phyloP scores from a whole-genome alignment of 1,284 basidiomycete genomes.

The Rhodotorula sp. region DNA sequence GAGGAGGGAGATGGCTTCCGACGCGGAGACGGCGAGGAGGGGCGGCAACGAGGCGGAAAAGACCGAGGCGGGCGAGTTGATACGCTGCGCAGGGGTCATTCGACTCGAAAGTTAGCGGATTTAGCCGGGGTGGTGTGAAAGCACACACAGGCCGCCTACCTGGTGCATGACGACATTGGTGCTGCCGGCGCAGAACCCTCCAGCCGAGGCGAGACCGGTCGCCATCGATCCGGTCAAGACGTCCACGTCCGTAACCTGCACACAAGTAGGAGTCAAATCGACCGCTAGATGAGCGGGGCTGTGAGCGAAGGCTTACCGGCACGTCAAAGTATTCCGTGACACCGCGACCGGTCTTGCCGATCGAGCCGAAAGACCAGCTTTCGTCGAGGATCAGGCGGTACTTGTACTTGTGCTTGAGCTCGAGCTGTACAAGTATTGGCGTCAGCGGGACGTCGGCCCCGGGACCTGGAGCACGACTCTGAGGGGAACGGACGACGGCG shows the following conservation, averaged over 20 bases:
- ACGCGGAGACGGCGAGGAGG: constrained; percentile 81
- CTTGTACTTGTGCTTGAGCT: constrained; percentile 93
- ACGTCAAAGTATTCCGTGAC: constrained; percentile 91
- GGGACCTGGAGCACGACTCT: background rate
- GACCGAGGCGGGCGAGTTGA: constrained; percentile 94
- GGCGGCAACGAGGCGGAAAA: constrained; percentile 95
- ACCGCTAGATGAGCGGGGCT: background rate
- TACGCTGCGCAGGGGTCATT: constrained; percentile 61
- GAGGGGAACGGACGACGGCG: no score
- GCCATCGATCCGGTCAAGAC: constrained; percentile 75
- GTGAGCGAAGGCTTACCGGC: constrained; percentile 59
- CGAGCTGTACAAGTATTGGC: constrained; percentile 60
- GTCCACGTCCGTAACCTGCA: constrained; percentile 56
- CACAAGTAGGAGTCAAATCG: background rate
- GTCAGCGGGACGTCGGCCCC: background rate
- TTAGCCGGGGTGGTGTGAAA: background rate
- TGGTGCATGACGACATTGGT: constrained; percentile 82
- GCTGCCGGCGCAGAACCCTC: constrained; percentile 95
- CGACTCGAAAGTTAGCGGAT: background rate
- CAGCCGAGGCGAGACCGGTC: constrained; percentile 76
- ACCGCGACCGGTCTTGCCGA: constrained; percentile 90
- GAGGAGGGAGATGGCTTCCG: constrained; percentile 57
- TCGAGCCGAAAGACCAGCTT: constrained; percentile 84
- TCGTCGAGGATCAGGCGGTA: constrained; percentile 95
- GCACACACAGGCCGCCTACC: constrained; percentile 50